A percentile compares a stretch with the other conserved stretches of the same genome.
Evolutionary conservation across 2,329 filamentous ascomycete species (phyloP).

Genomic region (Pseudogymnoascus sp.): DNA sequence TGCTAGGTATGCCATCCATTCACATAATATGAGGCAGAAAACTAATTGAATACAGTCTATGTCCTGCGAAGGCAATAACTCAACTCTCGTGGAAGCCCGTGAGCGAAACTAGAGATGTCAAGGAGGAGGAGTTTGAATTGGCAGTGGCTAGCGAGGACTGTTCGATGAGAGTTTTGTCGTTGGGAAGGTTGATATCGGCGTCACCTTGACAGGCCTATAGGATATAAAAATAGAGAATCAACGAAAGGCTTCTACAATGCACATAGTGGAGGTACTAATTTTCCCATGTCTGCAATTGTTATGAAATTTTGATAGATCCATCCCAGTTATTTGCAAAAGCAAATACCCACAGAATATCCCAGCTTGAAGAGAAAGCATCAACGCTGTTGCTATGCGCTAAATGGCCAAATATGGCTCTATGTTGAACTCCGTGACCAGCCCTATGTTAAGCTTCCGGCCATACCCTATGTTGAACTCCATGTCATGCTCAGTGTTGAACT

Average conservation of each 20-base stretch:
- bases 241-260: background rate
- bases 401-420: conserved; percentile 1
- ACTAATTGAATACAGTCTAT: conserved; percentile 34
- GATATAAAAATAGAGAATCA: background rate
- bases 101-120: conserved; percentile 11
- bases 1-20: conserved; percentile 18
- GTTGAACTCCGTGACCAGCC: conserved; percentile 6
- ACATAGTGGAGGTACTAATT: background rate
- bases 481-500: conserved; percentile 9
- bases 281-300: background rate
- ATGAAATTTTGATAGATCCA: conserved; percentile 2
- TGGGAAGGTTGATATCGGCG: conserved; percentile 11
- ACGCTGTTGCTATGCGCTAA: conserved; percentile 1
- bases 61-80: conserved; percentile 29
- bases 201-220: background rate
- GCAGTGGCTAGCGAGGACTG: conserved; percentile 46
- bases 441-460: background rate
- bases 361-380: background rate
- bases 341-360: background rate
- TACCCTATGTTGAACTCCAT: conserved; percentile 9
- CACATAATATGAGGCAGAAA: background rate
- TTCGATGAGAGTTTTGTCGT: conserved; percentile 50
- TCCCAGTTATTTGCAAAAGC: background rate
- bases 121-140: conserved; percentile 18
- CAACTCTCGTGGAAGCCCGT: conserved; percentile 63